Evolutionary conservation across 2,329 filamentous ascomycete species (phyloP).

Genomic region (Coleophoma crateriformis): DNA sequence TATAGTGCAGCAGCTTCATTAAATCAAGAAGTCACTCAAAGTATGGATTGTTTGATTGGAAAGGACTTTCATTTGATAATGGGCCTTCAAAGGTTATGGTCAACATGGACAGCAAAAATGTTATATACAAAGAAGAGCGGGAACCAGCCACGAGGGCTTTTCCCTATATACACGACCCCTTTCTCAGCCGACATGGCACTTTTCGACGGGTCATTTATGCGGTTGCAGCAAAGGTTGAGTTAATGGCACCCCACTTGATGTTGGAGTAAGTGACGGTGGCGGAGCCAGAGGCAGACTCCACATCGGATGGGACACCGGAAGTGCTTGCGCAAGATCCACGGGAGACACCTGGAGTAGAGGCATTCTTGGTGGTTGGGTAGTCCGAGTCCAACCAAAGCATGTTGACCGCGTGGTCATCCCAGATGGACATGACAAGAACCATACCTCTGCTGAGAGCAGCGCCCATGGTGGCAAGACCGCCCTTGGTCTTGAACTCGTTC

Average conservation of each 20-base stretch:
- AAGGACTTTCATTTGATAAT: neutral
- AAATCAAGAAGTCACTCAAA: neutral
- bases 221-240: conserved; percentile 20
- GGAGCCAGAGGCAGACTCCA: conserved; percentile 42
- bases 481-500: conserved; percentile 45
- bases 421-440: conserved; percentile 61
- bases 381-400: conserved; percentile 74
- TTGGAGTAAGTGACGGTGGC: conserved; percentile 34
- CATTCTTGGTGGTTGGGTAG: conserved; percentile 45
- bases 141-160: neutral
- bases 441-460: conserved; percentile 47
- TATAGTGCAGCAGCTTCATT: neutral
- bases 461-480: conserved; percentile 51
- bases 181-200: neutral
- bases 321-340: conserved; percentile 48
- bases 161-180: neutral
- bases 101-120: neutral
- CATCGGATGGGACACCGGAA: conserved; percentile 44
- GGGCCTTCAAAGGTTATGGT: neutral
- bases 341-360: conserved; percentile 39
- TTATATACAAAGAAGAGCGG: neutral
- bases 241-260: conserved; percentile 27
- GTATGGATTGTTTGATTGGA: neutral
- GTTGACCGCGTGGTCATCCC: conserved; percentile 51
- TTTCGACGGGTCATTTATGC: neutral